Base-by-base conservation (phyloP, 805 yeast species). In the Nakazawaea populi region DNA sequence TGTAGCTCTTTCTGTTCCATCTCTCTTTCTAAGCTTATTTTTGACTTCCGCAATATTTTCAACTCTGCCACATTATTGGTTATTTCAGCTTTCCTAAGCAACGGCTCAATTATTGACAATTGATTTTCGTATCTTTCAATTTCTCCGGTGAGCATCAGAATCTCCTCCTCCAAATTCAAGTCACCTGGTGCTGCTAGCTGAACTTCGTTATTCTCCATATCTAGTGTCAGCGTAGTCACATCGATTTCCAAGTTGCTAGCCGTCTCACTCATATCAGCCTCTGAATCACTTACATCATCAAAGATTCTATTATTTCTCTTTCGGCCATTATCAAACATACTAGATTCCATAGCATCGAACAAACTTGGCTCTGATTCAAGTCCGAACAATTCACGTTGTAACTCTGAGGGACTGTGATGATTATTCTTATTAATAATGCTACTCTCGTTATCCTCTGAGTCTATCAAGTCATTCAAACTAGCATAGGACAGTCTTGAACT, bases 21-120 rank as follows among this genome's bases (percentile, higher is more conserved):
- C 60, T 91, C 97, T 53, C 86, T 72, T 36, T 77, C 79, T 51
- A 89, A 72, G 51, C 89, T 80, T 12, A 75, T 57, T 45, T 79
- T 78, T 0, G 97, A 89, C 58, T 84, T 86, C 46, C 70, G 72
- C 55, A 92, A 67, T 44, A 90, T 75, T 51, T 83, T 77, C 46
- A 87, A 68, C 60, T 90, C 94, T 4, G 81, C 74, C 5, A 77
- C 67, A 62, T 87, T 87, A 62, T 89, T 87, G 0, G 95, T 89
- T 34, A 92, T 69, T 58, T 89, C 96, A 0, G 97, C 96, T 61
- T 92, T 92, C 43, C 75, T 71, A 39, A 89, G 64, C 44, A 92
- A 70, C 5, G 92, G 85, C 11, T 76, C 79, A 39, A 92, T 65
- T 28, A 91, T 79, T 4, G 72, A 71, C 40, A 80, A 68, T 61